phyloP scores from a whole-genome alignment of 2,329 filamentous ascomycete genomes.

The Tolypocladium sp. region DNA sequence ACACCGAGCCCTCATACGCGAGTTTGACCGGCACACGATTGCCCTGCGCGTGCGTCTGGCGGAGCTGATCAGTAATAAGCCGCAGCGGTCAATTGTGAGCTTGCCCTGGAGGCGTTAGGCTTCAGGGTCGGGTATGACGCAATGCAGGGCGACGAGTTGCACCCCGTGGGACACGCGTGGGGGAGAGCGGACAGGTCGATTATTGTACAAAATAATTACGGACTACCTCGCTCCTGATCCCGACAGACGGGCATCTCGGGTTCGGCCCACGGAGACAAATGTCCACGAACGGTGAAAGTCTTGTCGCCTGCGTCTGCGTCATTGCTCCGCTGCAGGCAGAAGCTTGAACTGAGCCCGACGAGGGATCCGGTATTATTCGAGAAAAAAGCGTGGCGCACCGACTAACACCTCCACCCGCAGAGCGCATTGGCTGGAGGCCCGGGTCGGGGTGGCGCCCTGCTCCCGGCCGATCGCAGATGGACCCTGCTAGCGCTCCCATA shows the following conservation, averaged over 20 bases:
- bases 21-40: no score
- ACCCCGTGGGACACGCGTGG: not conserved
- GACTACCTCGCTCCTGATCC: no score
- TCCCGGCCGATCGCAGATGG: not conserved
- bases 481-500: not conserved
- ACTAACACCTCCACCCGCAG: not conserved
- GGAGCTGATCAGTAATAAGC: no score
- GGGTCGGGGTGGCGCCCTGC: not conserved
- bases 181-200: no score
- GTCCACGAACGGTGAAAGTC: not conserved
- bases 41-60: no score
- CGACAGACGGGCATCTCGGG: no score
- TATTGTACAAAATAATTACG: no score
- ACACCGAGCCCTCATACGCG: no score
- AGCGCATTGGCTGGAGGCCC: not conserved
- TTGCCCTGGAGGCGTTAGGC: not conserved
- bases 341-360: not conserved
- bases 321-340: not conserved
- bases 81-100: not conserved
- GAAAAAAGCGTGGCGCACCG: not conserved
- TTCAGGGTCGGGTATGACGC: not conserved
- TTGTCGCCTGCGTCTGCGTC: not conserved
- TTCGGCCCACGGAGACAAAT: not conserved
- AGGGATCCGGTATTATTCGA: not conserved
- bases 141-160: not conserved